phyloP scores from a whole-genome alignment of 1,139 yeast species.

The Kurtzmaniella natalensis region DNA sequence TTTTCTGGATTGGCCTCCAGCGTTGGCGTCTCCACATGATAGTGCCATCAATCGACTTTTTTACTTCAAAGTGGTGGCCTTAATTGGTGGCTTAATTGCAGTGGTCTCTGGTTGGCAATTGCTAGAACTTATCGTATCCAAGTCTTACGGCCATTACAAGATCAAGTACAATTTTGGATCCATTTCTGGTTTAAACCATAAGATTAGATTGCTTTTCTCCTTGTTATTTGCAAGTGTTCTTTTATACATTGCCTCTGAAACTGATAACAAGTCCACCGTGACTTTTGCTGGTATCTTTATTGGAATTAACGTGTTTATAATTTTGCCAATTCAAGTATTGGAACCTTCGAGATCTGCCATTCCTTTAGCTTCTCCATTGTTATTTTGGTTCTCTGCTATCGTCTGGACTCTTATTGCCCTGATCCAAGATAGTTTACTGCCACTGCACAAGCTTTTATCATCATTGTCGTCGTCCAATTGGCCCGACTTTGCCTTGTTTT shows the following conservation, averaged over 20 bases:
- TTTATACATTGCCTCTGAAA: conserved; percentile 1
- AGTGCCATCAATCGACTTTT: conserved; percentile 16
- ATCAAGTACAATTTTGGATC: conserved; percentile 16
- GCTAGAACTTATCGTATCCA: conserved; percentile 8
- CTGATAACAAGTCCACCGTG: conserved; percentile 6
- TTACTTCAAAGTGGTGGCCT: conserved; percentile 7
- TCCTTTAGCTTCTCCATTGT: conserved; percentile 24
- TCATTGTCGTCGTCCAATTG: conserved; percentile 11
- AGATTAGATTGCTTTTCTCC: conserved; percentile 7
- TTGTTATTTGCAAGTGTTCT: neutral
- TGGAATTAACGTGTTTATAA: conserved; percentile 10
- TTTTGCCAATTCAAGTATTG: conserved; percentile 27
- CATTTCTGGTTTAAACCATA: conserved; percentile 4
- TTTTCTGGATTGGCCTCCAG: conserved; percentile 9
- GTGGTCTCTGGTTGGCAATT: conserved; percentile 11
- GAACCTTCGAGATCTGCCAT: conserved; percentile 29
- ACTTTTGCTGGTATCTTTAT: conserved; percentile 7
- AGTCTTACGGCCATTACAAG: conserved; percentile 11
- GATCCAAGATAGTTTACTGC: conserved; percentile 22
- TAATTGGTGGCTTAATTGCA: conserved; percentile 9
- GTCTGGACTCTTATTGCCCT: conserved; percentile 16
- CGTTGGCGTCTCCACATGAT: conserved; percentile 12
- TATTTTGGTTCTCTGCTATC: conserved; percentile 29
- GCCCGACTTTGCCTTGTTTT: conserved; percentile 10
- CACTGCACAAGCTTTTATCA: conserved; percentile 15